Evolutionary conservation across 768 basidiomycete species (phyloP).

Genomic region (Mycena belliarum): DNA sequence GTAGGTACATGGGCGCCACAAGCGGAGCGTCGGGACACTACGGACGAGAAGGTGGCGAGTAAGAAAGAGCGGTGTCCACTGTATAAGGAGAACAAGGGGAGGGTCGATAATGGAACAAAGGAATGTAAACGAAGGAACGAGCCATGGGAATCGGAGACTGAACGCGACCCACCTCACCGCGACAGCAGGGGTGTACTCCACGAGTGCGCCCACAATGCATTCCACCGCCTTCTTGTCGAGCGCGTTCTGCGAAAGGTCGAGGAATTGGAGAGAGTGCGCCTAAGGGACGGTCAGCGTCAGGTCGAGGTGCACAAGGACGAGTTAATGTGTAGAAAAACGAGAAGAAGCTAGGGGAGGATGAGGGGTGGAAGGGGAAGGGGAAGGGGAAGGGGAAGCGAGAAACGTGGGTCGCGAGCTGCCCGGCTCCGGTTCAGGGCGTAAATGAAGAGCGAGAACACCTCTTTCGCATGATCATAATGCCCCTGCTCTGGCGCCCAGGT

Average conservation of each 20-base stretch:
- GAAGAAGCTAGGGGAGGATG: background rate
- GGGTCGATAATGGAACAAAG: background rate
- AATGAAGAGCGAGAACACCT: too few species aligned
- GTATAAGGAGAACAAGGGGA: too few species aligned
- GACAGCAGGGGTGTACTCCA: conserved; percentile 23
- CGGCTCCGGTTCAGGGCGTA: too few species aligned
- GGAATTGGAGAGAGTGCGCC: conserved; percentile 78
- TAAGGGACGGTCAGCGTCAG: conserved; percentile 29
- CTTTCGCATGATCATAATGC: too few species aligned
- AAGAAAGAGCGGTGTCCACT: too few species aligned
- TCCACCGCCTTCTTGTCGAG: conserved; percentile 87
- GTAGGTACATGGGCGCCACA: too few species aligned
- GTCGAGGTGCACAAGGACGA: background rate
- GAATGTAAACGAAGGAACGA: background rate
- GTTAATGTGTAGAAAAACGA: background rate
- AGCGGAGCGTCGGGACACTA: too few species aligned
- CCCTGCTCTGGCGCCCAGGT: too few species aligned
- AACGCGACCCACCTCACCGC: background rate
- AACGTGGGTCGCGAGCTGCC: too few species aligned
- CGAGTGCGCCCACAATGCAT: conserved; percentile 71
- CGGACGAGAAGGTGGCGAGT: too few species aligned
- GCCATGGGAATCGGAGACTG: background rate
- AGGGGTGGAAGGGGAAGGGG: background rate
- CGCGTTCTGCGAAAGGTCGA: conserved; percentile 85
- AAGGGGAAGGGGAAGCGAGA: too few species aligned